Evolutionary conservation across 805 yeast genomes (phyloP).

Genomic region (Lipomyces orientalis): DNA sequence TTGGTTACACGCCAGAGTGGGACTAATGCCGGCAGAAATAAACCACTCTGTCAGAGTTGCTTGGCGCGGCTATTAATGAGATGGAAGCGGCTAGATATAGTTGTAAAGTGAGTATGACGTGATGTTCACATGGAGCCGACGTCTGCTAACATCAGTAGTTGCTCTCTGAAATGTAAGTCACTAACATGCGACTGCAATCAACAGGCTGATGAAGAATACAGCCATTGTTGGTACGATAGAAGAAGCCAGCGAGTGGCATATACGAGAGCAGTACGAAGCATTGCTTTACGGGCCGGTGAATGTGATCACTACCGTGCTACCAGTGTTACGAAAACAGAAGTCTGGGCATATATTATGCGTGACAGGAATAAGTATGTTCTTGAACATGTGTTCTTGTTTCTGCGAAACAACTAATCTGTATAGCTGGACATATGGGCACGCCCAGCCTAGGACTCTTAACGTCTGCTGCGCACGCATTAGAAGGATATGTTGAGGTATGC

Average conservation of each 20-base stretch:
- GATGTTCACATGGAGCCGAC: not conserved
- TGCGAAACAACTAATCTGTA: not conserved
- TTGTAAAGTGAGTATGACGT: constrained; percentile 27
- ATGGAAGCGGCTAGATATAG: constrained; percentile 37
- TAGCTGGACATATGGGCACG: constrained; percentile 42
- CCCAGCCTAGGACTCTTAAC: constrained; percentile 42
- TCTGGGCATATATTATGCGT: constrained; percentile 44
- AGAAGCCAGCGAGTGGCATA: constrained; percentile 39
- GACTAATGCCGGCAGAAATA: constrained; percentile 17
- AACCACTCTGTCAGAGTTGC: constrained; percentile 38
- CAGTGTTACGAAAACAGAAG: constrained; percentile 38
- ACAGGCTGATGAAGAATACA: not conserved
- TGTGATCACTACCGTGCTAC: constrained; percentile 42
- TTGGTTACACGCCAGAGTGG: not conserved
- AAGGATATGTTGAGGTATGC: constrained; percentile 43
- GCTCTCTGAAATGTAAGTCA: constrained; percentile 20
- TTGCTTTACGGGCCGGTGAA: constrained; percentile 39
- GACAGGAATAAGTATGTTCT: constrained; percentile 37
- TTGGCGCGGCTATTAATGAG: constrained; percentile 26
- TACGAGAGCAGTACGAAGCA: constrained; percentile 37
- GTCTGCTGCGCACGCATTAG: constrained; percentile 44
- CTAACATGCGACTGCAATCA: not conserved
- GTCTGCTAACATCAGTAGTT: constrained; percentile 9
- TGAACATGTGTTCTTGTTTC: not conserved
- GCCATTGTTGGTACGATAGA: constrained; percentile 38